Evolutionary conservation across 176 grass and related monocot genomes (phyloP).

Genomic region (Bromus sterilis): DNA sequence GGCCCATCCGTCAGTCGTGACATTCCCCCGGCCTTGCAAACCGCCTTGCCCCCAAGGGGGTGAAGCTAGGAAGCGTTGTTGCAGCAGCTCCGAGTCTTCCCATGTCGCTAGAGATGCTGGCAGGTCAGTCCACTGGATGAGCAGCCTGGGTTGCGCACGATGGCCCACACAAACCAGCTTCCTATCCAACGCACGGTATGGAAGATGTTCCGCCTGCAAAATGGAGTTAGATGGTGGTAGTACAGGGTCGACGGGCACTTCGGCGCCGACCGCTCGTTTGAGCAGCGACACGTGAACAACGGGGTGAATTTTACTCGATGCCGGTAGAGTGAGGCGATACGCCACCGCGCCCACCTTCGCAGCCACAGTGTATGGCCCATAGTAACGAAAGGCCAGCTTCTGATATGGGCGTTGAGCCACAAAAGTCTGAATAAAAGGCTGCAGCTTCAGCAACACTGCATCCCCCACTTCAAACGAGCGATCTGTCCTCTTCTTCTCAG

Average conservation of each 20-base stretch:
- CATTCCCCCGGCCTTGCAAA: background rate
- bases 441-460: background rate
- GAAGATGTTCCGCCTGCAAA: no score
- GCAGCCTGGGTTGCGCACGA: rapidly evolving
- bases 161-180: no score
- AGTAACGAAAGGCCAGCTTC: background rate
- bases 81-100: background rate
- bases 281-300: no score
- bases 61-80: background rate
- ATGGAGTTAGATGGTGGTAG: no score
- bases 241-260: no score
- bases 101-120: background rate
- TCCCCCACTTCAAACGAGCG: background rate
- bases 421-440: background rate
- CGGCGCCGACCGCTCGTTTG: no score
- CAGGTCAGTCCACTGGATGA: no score
- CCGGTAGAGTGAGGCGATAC: background rate
- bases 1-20: background rate
- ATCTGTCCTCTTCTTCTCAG: background rate
- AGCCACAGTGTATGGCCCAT: background rate
- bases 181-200: no score
- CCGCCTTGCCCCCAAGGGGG: background rate
- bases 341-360: background rate
- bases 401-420: background rate
- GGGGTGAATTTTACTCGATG: no score